Base-by-base conservation (phyloP, 2,329 filamentous ascomycete species). In the Cladosporium sp. region DNA sequence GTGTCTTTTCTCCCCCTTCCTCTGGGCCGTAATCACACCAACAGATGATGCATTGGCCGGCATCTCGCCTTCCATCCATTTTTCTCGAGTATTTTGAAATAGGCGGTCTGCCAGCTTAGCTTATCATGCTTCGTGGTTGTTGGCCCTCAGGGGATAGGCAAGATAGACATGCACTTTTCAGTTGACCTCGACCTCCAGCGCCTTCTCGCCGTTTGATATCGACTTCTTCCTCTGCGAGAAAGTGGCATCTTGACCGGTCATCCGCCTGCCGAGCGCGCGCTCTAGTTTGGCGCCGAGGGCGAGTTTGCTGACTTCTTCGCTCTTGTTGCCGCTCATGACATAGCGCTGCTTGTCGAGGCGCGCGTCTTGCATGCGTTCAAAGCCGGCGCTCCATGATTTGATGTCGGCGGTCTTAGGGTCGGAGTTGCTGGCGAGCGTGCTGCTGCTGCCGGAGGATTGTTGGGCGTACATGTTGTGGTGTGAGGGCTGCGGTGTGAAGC, bases 251-350 rank as follows among this genome's bases (percentile, higher is more conserved):
- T 97, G 93, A 71, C 91, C 82, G 30, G 87, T 90, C 93, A 97
- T 95, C 74, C 93, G 87, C 70, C 93, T 86, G 71, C 90, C 90
- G 64, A 97, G 86, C 25, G 93, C 93, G 67, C 93, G 88, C 77
- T 97, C 93, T 48, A 97, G 86, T 81, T 97, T 97, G 67, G 93
- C 93, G 57, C 93, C 91, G 61, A 97, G 86, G 43, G 93, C 93
- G 66, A 96, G 85, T 81, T 96, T 96, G 82, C 88, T 89, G 79
- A 96, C 83, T 76, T 90, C 89, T 73, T 92, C 91, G 23, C 85
- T 87, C 84, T 96, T 96, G 79, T 94, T 88, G 68, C 90, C 87
- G 76, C 84, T 90, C 69, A 93, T 87, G 65, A 88, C 84, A 75
- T 93, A 93, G 71, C 93, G 90, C 82, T 97, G 93, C 73, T 90